These are phyloP conservation scores for Hygrophila difformis DNA, from an alignment of 257 asterid species.

Conservation along the genomic window DNA sequence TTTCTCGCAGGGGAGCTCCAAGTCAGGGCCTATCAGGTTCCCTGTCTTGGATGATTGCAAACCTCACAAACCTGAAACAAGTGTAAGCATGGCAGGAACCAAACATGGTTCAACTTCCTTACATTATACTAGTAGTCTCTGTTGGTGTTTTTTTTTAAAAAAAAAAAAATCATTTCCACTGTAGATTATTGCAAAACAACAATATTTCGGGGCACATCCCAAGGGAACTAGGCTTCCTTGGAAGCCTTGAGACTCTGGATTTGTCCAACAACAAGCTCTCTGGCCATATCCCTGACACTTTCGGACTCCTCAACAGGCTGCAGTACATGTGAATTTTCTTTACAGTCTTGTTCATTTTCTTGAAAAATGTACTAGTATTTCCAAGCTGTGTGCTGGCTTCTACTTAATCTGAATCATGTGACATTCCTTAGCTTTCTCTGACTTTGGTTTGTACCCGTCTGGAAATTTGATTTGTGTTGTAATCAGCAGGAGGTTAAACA, in stretches of 20 bases:
- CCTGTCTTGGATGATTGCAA: conserved; percentile 66
- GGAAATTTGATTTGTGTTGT: conserved; percentile 38
- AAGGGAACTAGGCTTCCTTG: conserved; percentile 62
- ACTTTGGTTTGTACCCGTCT: conserved; percentile 22
- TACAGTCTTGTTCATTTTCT: background rate
- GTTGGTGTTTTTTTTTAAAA: background rate
- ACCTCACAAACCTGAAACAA: conserved; percentile 92
- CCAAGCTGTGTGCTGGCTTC: conserved; percentile 7
- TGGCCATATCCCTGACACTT: conserved; percentile 61
- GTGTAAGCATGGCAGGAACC: conserved; percentile 73
- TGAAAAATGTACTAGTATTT: background rate
- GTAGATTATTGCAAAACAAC: conserved; percentile 77
- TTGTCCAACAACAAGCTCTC: conserved; percentile 67
- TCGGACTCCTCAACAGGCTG: conserved; percentile 53
- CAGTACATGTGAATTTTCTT: conserved; percentile 65
- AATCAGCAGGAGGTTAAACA: conserved; percentile 82
- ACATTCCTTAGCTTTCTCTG: conserved; percentile 28
- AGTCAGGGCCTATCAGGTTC: conserved; percentile 92
- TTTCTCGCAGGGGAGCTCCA: conserved; percentile 74
- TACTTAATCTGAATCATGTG: conserved; percentile 6
- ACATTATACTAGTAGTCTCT: too few relatives aligned
- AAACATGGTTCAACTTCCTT: too few relatives aligned
- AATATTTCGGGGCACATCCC: conserved; percentile 83
- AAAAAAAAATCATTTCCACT: too few relatives aligned
- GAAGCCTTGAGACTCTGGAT: conserved; percentile 78